Base-by-base conservation (phyloP, 164 flowering plant species). In the Vitis riparia region DNA sequence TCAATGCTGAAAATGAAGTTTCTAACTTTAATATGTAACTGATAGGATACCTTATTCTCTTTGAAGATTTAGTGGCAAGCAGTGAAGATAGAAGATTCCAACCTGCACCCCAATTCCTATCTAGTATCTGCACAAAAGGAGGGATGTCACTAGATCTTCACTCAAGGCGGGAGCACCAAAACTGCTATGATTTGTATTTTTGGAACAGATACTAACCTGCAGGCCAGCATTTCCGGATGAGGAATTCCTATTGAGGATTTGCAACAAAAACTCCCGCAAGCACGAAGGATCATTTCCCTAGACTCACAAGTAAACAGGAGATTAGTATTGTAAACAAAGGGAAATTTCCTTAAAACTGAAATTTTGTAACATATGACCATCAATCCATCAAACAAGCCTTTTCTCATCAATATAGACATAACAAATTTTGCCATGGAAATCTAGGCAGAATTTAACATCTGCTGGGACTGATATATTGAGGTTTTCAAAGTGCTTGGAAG, bases 101-200 rank as follows among this genome's bases (percentile, higher is more conserved):
- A 52, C 99, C 99, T 61, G 97, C 94, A 74, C 99, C 98, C 93
- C 92, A 93, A 72, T 91, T 93, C 66, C 98, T 85, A 80, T 95
- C 99, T 63, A 95, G 99, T 69, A 95, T 91, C 99, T 95, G 79
- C 63, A 85, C 59, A 60, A 68, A 76, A 51, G 10, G 62, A 27
- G 51, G 57, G 32, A 51, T 52, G 23, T 61, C 69, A 50, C 52
- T 51, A 63, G 56, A 68, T 23, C 47, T 29, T 60, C 23, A 30
- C 51, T n/a, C 12, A 65, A 8, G 52, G 16, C 55, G 32, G 69
- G 69, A 74, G 66, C 48, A 71, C 23, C 55, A 66, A 48, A 61
- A 59, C 27, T n/a, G 11, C 19, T 23, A 16, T 29, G 17, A 59
- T 67, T 61, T 59, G 8, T 9, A 32, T 19, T 64, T 51, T 52